Percentiles rank a stretch among this genome's conserved stretches.
These are phyloP conservation scores for Ziziphus jujuba DNA, from an alignment of 306 rosid species.

Conservation along the genomic window DNA sequence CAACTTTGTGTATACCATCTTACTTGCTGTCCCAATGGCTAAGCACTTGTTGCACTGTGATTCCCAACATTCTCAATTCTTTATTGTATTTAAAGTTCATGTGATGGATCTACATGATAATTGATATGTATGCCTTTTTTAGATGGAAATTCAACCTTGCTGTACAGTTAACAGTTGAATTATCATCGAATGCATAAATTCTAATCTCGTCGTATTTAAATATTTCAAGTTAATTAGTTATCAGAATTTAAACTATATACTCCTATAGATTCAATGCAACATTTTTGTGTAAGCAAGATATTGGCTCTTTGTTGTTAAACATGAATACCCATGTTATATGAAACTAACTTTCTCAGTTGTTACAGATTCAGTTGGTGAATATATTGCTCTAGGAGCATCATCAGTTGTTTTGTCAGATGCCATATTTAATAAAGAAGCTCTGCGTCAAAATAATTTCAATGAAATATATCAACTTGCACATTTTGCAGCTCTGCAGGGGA, in stretches of 20 bases:
- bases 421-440: constrained; percentile 72
- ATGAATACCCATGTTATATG: constrained; percentile 3
- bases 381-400: constrained; percentile 66
- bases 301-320: neutral
- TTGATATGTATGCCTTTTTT: no score
- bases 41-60: no score
- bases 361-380: constrained; percentile 65
- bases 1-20: no score
- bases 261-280: neutral
- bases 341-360: constrained; percentile 10
- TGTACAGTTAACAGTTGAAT: no score
- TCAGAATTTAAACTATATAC: neutral
- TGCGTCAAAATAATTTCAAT: constrained; percentile 40
- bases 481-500: constrained; percentile 56
- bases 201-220: no score
- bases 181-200: no score
- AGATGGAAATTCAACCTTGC: no score
- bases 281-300: neutral
- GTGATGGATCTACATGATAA: no score
- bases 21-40: no score
- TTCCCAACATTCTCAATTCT: no score
- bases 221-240: neutral
- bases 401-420: constrained; percentile 89
- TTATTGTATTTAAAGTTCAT: no score
- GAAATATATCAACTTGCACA: constrained; percentile 65